phyloP scores from a whole-genome alignment of 2,329 filamentous ascomycete species.

The Colletotrichum lini region DNA sequence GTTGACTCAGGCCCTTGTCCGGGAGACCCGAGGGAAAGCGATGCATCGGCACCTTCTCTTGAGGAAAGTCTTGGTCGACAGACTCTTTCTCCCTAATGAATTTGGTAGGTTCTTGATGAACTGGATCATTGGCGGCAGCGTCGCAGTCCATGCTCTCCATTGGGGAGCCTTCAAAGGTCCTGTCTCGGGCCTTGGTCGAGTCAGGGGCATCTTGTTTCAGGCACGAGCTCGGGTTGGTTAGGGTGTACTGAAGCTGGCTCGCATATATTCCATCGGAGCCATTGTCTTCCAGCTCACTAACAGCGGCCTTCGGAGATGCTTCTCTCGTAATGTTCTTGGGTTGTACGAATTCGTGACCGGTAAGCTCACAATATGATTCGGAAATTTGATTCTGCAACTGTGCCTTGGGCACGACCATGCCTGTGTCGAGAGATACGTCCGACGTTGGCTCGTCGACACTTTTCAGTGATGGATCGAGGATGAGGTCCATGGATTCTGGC shows the following conservation, averaged over 20 bases:
- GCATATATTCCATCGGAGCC: not conserved
- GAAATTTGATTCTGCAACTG: not conserved
- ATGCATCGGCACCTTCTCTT: not conserved
- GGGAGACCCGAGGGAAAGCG: not conserved
- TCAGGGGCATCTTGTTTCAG: not conserved
- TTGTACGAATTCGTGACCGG: slow-evolving; percentile 18
- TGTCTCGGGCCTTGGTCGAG: not conserved
- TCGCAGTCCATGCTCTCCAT: not conserved
- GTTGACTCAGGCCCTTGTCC: slow-evolving; percentile 7
- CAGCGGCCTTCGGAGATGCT: slow-evolving; percentile 4
- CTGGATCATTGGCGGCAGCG: not conserved
- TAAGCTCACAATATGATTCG: not conserved
- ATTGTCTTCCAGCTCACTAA: not conserved
- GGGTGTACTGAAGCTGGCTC: not conserved
- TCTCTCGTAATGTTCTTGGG: slow-evolving; percentile 28
- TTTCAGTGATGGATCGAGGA: slow-evolving; percentile 27
- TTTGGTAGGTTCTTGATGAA: not conserved
- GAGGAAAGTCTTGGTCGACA: not conserved
- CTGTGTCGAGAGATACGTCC: not conserved
- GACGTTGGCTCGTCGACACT: not conserved
- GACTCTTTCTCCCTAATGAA: not conserved
- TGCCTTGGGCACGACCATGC: not conserved
- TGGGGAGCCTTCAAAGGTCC: not conserved
- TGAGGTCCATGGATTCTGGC: slow-evolving; percentile 30
- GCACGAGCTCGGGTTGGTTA: not conserved